A percentile compares a stretch with the other conserved stretches of the same genome.
These are phyloP conservation scores for Ogataea dorogensis DNA, from an alignment of 805 yeast genomes.

Conservation along the genomic window DNA sequence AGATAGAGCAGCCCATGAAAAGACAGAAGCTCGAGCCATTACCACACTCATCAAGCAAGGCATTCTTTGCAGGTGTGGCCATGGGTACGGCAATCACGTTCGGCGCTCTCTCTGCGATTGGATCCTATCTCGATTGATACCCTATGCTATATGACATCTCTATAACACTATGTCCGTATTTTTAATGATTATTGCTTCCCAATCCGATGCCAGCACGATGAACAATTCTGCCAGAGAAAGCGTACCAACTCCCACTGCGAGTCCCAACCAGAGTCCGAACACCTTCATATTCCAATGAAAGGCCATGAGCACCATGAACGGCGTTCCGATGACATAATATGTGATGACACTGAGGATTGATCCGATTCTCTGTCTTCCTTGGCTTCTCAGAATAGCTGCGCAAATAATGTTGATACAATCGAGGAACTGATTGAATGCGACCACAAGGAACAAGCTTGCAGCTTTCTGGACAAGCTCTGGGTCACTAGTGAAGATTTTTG, in stretches of 20 bases:
- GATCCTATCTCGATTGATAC: slow-evolving; percentile 18
- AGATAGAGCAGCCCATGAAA: slow-evolving; percentile 6
- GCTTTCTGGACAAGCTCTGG: slow-evolving; percentile 37
- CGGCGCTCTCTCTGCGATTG: slow-evolving; percentile 28
- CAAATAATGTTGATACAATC: slow-evolving; percentile 47
- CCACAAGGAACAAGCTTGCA: slow-evolving; percentile 41
- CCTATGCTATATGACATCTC: slow-evolving; percentile 1
- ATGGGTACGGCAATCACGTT: slow-evolving; percentile 24
- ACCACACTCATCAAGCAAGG: background rate
- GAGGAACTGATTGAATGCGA: slow-evolving; percentile 48
- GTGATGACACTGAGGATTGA: slow-evolving; percentile 45
- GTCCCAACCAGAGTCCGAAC: slow-evolving; percentile 44
- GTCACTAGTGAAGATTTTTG: slow-evolving; percentile 44
- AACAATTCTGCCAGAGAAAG: slow-evolving; percentile 41
- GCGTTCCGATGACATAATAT: slow-evolving; percentile 50
- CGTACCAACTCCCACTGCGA: slow-evolving; percentile 43
- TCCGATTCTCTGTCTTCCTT: slow-evolving; percentile 54
- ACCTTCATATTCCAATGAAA: slow-evolving; percentile 40
- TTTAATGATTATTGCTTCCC: slow-evolving; percentile 49
- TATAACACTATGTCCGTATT: slow-evolving; percentile 20
- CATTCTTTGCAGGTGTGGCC: slow-evolving; percentile 20
- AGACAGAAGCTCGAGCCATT: slow-evolving; percentile 1
- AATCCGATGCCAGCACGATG: slow-evolving; percentile 45
- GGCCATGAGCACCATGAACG: slow-evolving; percentile 45
- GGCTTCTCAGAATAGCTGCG: slow-evolving; percentile 51